Evolutionary conservation across 805 yeast genomes (phyloP).

Genomic region (Starmerella asiatica): DNA sequence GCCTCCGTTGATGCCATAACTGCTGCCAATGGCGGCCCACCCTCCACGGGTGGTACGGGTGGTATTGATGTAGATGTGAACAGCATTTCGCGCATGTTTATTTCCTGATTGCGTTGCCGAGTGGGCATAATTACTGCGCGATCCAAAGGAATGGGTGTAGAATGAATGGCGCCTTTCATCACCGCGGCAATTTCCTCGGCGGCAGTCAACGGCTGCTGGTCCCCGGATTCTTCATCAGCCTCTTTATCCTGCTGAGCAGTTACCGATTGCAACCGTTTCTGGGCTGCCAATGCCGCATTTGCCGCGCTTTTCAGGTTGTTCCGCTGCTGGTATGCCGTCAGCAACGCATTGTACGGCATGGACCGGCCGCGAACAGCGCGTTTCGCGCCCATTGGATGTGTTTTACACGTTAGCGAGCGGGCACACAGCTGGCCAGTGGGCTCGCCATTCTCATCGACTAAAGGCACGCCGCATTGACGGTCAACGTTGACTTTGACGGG

Average conservation of each 20-base stretch:
- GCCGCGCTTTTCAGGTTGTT: slow-evolving; percentile 75
- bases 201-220: slow-evolving; percentile 44
- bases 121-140: slow-evolving; percentile 48
- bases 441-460: slow-evolving; percentile 23
- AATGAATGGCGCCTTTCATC: slow-evolving; percentile 65
- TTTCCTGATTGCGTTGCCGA: slow-evolving; percentile 49
- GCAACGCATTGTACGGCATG: slow-evolving; percentile 74
- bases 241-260: not conserved
- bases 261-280: not conserved
- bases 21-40: slow-evolving; percentile 11
- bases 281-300: slow-evolving; percentile 25
- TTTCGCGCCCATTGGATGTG: slow-evolving; percentile 97
- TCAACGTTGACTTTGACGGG: slow-evolving; percentile 29
- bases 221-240: slow-evolving; percentile 23
- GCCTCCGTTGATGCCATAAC: slow-evolving; percentile 27
- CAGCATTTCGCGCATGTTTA: slow-evolving; percentile 79
- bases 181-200: slow-evolving; percentile 88
- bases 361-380: slow-evolving; percentile 88
- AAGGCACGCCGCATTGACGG: slow-evolving; percentile 84
- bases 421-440: slow-evolving; percentile 92
- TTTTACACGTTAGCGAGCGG: slow-evolving; percentile 85
- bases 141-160: slow-evolving; percentile 70
- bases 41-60: slow-evolving; percentile 33
- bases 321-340: slow-evolving; percentile 82
- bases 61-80: slow-evolving; percentile 43